Base-by-base conservation (phyloP, 768 basidiomycete species). In the Crucibulum laeve region DNA sequence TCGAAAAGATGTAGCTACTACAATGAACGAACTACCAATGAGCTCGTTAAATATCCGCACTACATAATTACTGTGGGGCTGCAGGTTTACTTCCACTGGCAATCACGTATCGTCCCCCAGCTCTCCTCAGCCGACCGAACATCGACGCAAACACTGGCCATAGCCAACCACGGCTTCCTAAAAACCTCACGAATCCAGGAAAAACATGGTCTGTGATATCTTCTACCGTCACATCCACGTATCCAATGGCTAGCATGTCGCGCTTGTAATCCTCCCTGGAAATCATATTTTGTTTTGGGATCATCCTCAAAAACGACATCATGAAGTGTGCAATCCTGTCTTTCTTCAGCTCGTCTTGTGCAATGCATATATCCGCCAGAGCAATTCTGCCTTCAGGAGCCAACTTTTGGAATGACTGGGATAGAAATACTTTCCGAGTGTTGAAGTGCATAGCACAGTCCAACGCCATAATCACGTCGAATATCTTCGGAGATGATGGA, bases 361-460 rank as follows among this genome's bases (percentile, higher is more conserved):
- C 59, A 50, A 83, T 77, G 50, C 76, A 77, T 30, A 85, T 76
- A 52, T 86, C 84, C 2, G 78, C 80, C 1, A 84, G 68, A 6
- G 77, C 79, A 40, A 85, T 60, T 11, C 64, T 59, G 8, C 83
- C 82, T 3, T 75, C 76, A 4, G 68, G 66, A 0, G 57, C 54
- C 3, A 86, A 70, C 25, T 68, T 70, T 3, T 25, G 39, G 50
- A 73, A 69, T 2, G 68, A 60, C 54, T 84, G 82, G 11, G 58
- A 55, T 8, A 86, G 66, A 54, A 86, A 84, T 4, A 42, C 47
- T 5, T 50, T 48, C 22, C 83, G 73, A 1, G 77, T 74, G 11
- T 67, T 49, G 55, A 84, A 85, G 53, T 87, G 83, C 53, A 84
- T 84, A 2, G 82, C 82, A 49, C 82, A 85, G 53, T 87, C 84